These are phyloP conservation scores for Talaromyces adpressus DNA, from an alignment of 495 filamentous ascomycete species.

Conservation along the genomic window DNA sequence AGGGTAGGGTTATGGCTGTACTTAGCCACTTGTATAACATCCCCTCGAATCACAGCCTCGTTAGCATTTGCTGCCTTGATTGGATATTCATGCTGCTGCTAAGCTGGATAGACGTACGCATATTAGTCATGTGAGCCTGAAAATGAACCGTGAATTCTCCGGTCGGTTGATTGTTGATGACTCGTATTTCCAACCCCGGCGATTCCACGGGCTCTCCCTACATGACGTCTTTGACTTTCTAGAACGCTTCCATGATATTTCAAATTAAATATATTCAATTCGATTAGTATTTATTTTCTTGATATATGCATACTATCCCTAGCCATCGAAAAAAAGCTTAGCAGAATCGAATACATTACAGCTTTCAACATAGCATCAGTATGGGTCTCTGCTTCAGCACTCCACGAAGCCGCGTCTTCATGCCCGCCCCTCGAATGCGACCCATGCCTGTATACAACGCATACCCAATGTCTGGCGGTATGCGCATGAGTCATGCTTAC, in stretches of 20 bases:
- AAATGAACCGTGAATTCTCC: neutral
- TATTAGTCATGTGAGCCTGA: neutral
- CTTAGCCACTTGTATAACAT: neutral
- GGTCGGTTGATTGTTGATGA: neutral
- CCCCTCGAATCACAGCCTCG: neutral
- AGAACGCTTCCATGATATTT: neutral
- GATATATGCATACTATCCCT: neutral
- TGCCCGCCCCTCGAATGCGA: neutral
- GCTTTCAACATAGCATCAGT: neutral
- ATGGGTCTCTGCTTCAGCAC: neutral
- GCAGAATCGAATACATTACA: neutral
- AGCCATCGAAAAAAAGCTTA: neutral
- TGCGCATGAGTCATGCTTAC: neutral
- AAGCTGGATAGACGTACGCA: neutral
- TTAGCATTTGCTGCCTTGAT: neutral
- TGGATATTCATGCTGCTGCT: neutral
- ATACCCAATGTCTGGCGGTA: neutral
- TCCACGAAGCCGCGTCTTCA: neutral
- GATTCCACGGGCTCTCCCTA: neutral
- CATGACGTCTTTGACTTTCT: neutral
- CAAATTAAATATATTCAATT: neutral
- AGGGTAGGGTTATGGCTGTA: neutral
- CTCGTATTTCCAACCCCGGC: neutral
- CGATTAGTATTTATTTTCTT: neutral
- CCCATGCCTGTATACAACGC: neutral